These are phyloP conservation scores for Chaetomiaceae sp. DNA, from an alignment of 2,329 filamentous ascomycete genomes.

Conservation along the genomic window DNA sequence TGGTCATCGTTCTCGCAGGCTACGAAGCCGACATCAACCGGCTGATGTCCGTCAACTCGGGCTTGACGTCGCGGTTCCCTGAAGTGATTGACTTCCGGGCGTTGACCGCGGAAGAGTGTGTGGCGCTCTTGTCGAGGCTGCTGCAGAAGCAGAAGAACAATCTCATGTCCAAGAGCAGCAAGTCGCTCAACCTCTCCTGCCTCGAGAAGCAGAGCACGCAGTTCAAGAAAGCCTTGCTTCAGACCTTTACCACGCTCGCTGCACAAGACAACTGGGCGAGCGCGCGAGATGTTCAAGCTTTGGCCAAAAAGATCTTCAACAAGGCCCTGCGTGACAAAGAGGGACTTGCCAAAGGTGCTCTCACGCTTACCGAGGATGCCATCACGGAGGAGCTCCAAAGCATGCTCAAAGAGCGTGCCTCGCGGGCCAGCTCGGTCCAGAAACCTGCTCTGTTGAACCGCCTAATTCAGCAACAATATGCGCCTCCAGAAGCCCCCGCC, in stretches of 20 bases:
- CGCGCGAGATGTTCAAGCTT: conserved; percentile 55
- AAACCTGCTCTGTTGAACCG: no score
- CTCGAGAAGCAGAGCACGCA: conserved; percentile 17
- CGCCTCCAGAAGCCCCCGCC: neutral
- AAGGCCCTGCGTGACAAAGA: conserved; percentile 32
- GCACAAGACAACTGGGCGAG: conserved; percentile 55
- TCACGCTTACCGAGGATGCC: conserved; percentile 15
- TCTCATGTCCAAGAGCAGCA: conserved; percentile 15
- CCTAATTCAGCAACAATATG: neutral
- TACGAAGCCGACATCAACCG: conserved; percentile 64
- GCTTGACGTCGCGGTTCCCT: conserved; percentile 61
- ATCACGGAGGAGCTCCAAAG: conserved; percentile 17
- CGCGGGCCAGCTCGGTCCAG: conserved; percentile 16
- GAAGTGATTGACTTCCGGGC: conserved; percentile 54
- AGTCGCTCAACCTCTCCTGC: conserved; percentile 27
- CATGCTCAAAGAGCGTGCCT: conserved; percentile 26
- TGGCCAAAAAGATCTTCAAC: conserved; percentile 49
- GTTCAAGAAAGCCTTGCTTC: conserved; percentile 27
- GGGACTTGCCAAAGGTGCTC: conserved; percentile 10
- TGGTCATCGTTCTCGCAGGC: conserved; percentile 65
- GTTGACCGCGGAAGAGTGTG: conserved; percentile 41
- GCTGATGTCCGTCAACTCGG: conserved; percentile 57
- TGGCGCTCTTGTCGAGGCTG: conserved; percentile 38
- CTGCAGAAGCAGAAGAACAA: conserved; percentile 29
- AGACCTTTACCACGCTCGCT: conserved; percentile 39